These are phyloP conservation scores for Xylariaceae sp. DNA, from an alignment of 2,329 filamentous ascomycete genomes.

Conservation along the genomic window DNA sequence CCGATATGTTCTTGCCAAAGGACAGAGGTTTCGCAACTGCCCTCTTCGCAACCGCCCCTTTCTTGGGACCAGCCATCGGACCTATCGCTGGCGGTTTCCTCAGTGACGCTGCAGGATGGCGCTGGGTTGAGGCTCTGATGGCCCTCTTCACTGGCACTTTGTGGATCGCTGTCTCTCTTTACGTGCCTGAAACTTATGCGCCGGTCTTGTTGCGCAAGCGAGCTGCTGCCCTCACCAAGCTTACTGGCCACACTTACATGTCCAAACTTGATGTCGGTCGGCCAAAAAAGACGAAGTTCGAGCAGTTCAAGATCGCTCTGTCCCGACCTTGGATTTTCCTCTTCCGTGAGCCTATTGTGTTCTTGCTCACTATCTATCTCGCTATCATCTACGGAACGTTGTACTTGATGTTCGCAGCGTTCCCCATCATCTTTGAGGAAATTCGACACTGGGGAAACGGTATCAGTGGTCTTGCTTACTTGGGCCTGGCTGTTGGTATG, in stretches of 20 bases:
- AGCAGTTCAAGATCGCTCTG: constrained; percentile 55
- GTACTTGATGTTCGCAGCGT: constrained; percentile 58
- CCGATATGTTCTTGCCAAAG: constrained; percentile 52
- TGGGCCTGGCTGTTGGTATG: constrained; percentile 68
- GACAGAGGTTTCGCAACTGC: constrained; percentile 54
- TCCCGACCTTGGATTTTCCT: constrained; percentile 65
- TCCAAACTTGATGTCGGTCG: constrained; percentile 45
- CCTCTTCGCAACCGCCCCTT: constrained; percentile 63
- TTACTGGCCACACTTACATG: constrained; percentile 53
- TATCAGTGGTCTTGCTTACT: constrained; percentile 60
- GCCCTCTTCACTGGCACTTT: constrained; percentile 60
- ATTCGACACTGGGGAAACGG: constrained; percentile 56
- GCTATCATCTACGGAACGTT: constrained; percentile 57
- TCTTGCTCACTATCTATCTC: constrained; percentile 63
- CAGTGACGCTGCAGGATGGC: constrained; percentile 60
- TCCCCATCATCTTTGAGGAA: constrained; percentile 63
- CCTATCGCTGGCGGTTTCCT: constrained; percentile 67
- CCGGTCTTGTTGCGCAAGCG: constrained; percentile 54
- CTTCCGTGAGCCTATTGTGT: constrained; percentile 67
- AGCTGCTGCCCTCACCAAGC: constrained; percentile 46
- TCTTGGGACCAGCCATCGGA: constrained; percentile 59
- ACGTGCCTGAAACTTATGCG: constrained; percentile 59
- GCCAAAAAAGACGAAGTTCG: constrained; percentile 41
- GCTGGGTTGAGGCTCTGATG: constrained; percentile 66
- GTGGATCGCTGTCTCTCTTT: constrained; percentile 49